Evolutionary conservation across 805 yeast species (phyloP).

Genomic region (Starmerella cellae): DNA sequence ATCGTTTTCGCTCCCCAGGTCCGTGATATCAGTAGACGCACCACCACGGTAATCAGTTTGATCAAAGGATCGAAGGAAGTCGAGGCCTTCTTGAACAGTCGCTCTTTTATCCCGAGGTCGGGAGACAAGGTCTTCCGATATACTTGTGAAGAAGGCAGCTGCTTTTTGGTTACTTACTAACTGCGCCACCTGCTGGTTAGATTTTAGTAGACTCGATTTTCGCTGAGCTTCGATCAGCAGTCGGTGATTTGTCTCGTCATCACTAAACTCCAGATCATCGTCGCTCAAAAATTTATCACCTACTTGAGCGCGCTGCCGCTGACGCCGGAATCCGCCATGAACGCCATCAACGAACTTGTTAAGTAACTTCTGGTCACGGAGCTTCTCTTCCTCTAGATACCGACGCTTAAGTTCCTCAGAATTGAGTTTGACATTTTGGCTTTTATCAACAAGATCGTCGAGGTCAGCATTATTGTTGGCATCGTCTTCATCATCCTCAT

Average conservation of each 20-base stretch:
- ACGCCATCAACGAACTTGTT: conserved; percentile 18
- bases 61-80: conserved; percentile 10
- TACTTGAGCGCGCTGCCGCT: conserved; percentile 4
- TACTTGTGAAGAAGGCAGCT: conserved; percentile 17
- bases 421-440: neutral
- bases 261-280: conserved; percentile 7
- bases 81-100: conserved; percentile 16
- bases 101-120: conserved; percentile 9
- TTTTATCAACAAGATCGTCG: conserved; percentile 17
- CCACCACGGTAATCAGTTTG: neutral
- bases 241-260: neutral
- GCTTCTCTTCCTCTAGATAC: conserved; percentile 16
- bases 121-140: conserved; percentile 16
- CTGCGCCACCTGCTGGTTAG: conserved; percentile 10
- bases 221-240: conserved; percentile 6
- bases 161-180: conserved; percentile 15
- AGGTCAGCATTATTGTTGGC: conserved; percentile 10
- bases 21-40: neutral
- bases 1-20: neutral
- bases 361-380: conserved; percentile 16
- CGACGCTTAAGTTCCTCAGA: conserved; percentile 8
- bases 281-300: conserved; percentile 10
- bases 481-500: conserved; percentile 11
- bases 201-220: conserved; percentile 10
- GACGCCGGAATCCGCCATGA: conserved; percentile 19